Base-by-base conservation (phyloP, 805 yeast species). In the Zygotorulaspora danielsina region DNA sequence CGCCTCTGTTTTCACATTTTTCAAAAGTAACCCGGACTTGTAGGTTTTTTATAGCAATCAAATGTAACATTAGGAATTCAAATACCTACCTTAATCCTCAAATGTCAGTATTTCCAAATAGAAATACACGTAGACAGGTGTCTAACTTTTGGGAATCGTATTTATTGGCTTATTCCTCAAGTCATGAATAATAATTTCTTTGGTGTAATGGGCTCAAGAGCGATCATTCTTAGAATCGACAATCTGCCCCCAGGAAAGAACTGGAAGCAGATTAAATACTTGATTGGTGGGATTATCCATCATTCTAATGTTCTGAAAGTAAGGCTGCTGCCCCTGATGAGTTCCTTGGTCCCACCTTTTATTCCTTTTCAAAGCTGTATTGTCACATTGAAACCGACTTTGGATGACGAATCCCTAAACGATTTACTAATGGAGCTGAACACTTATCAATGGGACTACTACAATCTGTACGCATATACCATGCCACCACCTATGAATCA, bases 191-290 rank as follows among this genome's bases (percentile, higher is more conserved):
- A 18, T 18, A 18, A 27, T 27, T 27, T 27, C 9, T 8, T 10
- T 5, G 18, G 16, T 27, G 16, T 12, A 15, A 27, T 27, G 31
- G 31, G 12, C 5, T 15, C 31, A 5, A 27, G 31, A 8, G 18
- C 37, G 2, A 37, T 46, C 3, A 19, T 38, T 31, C 39, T 59
- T 20, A 48, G 57, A 37, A 52, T 61, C 12, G 64, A 61, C 38
- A 59, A 61, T 45, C 32, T 61, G 18, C 65, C 65, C 20, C 63
- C 61, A 18, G 59, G 58, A 9, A 59, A 61, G 44, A 53, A 47
- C 19, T 61, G 65, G 65, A 55, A 55, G 33, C 61, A 61, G 34
- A 50, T 61, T 11, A 54, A 54, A 36, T 61, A 61, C 41, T 42
- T 59, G 31, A 50, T 61, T 10, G 64, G 64, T 20, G 61, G 64